A percentile compares a stretch with the other conserved stretches of the same genome.
Evolutionary conservation across 1,284 basidiomycete species (phyloP).

Genomic region (Malassezia cuniculi): DNA sequence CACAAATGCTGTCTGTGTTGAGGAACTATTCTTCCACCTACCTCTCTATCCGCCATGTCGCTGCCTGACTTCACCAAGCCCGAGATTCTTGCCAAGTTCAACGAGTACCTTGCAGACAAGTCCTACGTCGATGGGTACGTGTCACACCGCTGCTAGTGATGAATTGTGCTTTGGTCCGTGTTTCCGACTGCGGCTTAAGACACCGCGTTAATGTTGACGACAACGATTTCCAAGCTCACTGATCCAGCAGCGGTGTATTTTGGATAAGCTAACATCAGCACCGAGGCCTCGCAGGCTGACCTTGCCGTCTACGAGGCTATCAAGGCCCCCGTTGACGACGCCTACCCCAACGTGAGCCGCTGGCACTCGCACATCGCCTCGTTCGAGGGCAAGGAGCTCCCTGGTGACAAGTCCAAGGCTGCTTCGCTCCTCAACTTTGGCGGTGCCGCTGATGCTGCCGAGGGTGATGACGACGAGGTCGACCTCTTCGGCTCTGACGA

Average conservation of each 20-base stretch:
- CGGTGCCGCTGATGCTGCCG: conserved; percentile 49
- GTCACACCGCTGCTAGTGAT: conserved; percentile 19
- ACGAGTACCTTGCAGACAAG: conserved; percentile 33
- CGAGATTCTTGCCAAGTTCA: conserved; percentile 31
- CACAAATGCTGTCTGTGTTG: too few species aligned
- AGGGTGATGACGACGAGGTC: conserved; percentile 79
- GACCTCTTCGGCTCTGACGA: conserved; percentile 87
- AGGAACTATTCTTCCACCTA: too few species aligned
- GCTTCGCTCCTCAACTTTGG: conserved; percentile 22
- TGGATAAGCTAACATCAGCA: conserved; percentile 50
- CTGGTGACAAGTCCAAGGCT: conserved; percentile 42
- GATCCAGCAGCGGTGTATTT: too few species aligned
- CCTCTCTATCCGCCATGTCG: conserved; percentile 29
- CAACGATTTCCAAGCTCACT: conserved; percentile 40
- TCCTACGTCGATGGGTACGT: conserved; percentile 45
- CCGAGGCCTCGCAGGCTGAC: conserved; percentile 90
- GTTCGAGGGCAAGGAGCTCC: conserved; percentile 38
- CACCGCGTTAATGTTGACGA: conserved; percentile 45
- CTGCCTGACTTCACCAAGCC: conserved; percentile 42
- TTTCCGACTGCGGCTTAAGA: conserved; percentile 46
- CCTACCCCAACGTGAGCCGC: conserved; percentile 67
- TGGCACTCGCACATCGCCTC: conserved; percentile 61
- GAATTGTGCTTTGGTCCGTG: conserved; percentile 45
- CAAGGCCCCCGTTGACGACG: conserved; percentile 52
- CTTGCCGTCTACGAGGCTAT: conserved; percentile 75